Evolutionary conservation across 176 grass and related monocot species (phyloP), one percentile per base, ranked within the genome.

Genomic region (Tuctoria greenei): DNA sequence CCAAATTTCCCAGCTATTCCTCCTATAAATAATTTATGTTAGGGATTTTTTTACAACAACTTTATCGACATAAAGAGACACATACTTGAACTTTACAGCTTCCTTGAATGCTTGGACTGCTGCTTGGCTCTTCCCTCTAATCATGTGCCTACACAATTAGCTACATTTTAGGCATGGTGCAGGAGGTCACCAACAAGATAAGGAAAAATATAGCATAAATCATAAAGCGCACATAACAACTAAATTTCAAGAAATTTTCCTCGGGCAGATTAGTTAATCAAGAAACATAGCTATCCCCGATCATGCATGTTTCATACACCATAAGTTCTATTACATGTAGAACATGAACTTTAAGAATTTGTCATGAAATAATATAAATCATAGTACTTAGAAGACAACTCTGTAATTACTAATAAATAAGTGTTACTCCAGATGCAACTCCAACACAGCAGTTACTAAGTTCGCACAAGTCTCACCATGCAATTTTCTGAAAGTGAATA

Each of bases 1-100:
- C 95, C 95, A 98, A 75, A 98, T 71, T 83, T 98, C 77, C 91
- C 95, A 94, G 74, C 91, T 98, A 86, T 94, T 93, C 77, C 95
- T 98, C 89, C 92, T 95, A 86, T 36, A 82, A 77, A 84, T 59
- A 39, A 62, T 45, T 71, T 77, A 46, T 44, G 31, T 71, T 45
- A 71, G 54, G 65, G 12, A 51, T 1, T 16, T 41, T 54, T 26
- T 26, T 44, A 2, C 14, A 74, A 62, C 15, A 61, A 67, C 44
- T 21, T 16, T 67, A 65, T 61, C 18, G n/a, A 69, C 56, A 91
- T 67, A 26, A 59, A 39, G 78, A 74, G 8, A 65, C 24, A 86
- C 64, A 24, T 76, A 88, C 88, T 90, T 98, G 86, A 88, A 94
- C 71, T 92, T 98, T 58, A 94, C 82, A 78, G 95, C 95, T 89